Evolutionary conservation across 352 stramenopile genomes (phyloP).

Genomic region (Phytophthora litchii): DNA sequence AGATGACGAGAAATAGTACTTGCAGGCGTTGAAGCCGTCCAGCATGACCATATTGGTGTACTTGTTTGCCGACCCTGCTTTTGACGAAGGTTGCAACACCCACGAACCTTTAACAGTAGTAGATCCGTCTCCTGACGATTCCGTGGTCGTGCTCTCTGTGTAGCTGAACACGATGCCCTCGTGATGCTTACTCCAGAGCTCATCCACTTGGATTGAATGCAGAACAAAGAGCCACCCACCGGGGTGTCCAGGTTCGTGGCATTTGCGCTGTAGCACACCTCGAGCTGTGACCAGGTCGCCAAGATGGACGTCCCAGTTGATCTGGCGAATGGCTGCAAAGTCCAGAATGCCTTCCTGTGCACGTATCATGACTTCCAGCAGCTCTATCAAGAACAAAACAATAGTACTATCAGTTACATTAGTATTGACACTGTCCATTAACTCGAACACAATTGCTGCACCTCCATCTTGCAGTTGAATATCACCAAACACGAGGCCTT

Average conservation of each 20-base stretch:
- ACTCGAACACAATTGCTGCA: slow-evolving; percentile 14
- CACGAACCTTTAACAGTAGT: slow-evolving; percentile 47
- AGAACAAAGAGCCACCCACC: slow-evolving; percentile 66
- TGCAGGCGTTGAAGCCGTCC: slow-evolving; percentile 82
- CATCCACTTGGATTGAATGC: slow-evolving; percentile 50
- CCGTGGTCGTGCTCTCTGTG: slow-evolving; percentile 13
- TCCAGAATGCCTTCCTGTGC: slow-evolving; percentile 59
- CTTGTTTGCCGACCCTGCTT: slow-evolving; percentile 51
- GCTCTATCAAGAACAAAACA: slow-evolving; percentile 35
- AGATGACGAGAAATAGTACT: slow-evolving; percentile 86
- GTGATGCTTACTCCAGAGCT: slow-evolving; percentile 63
- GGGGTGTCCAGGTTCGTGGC: slow-evolving; percentile 16
- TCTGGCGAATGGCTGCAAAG: slow-evolving; percentile 63
- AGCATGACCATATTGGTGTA: slow-evolving; percentile 88
- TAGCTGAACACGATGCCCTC: slow-evolving; percentile 63
- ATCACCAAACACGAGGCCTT: slow-evolving; percentile 83
- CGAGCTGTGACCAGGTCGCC: slow-evolving; percentile 60
- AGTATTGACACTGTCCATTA: neutral
- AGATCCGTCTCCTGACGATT: slow-evolving; percentile 4
- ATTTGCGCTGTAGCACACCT: slow-evolving; percentile 55
- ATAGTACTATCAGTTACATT: neutral
- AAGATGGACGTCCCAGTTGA: slow-evolving; percentile 85
- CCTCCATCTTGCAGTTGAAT: slow-evolving; percentile 71
- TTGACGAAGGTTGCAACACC: slow-evolving; percentile 53
- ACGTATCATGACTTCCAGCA: slow-evolving; percentile 87